phyloP scores from a whole-genome alignment of 345 rosid species.

The thale cress (Arabidopsis thaliana) region TAIR10.1 NC_003071.7:16716501-16717000 shows the following conservation, averaged over 20 bases:
- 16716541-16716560: conserved; percentile 32
- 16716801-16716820: conserved; percentile 76
- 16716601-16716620: conserved; percentile 72
- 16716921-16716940: conserved; percentile 70
- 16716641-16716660: conserved; percentile 75
- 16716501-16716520: conserved; percentile 30
- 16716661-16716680: conserved; percentile 98
- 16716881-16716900: conserved; percentile 85
- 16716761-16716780: conserved; percentile 25
- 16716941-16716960: conserved; percentile 85
- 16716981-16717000: conserved; percentile 63
- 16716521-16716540: conserved; percentile 21
- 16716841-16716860: conserved; percentile 74
- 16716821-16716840: conserved; percentile 76
- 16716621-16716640: conserved; percentile 91
- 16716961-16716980: conserved; percentile 67
- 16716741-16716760: conserved; percentile 17
- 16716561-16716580: conserved; percentile 75
- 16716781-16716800: conserved; percentile 28
- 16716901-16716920: conserved; percentile 75
- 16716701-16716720: conserved; percentile 84
- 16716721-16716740: conserved; percentile 63
- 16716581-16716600: conserved; percentile 69
- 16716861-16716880: conserved; percentile 72
- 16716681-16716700: conserved; percentile 84